A percentile compares a stretch with the other conserved stretches of the same genome.
Evolutionary conservation across 225 moss, liverwort and hornwort genomes (phyloP).

Genomic region (Marchantia paleacea): DNA sequence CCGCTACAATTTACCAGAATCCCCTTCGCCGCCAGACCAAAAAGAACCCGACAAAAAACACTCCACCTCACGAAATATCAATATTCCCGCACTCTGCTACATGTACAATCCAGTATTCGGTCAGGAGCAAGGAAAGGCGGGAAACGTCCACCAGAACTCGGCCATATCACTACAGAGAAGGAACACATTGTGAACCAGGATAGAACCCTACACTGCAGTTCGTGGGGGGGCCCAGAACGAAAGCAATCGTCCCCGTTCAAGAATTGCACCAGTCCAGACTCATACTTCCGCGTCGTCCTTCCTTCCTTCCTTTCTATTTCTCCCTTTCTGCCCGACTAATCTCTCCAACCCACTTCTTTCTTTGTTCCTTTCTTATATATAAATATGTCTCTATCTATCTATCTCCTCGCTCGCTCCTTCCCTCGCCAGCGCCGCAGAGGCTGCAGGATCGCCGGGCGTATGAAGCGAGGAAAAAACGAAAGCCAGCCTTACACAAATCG

Average conservation of each 20-base stretch:
- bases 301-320: neutral
- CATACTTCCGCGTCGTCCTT: neutral
- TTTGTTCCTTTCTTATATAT: neutral
- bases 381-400: no score
- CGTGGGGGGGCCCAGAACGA: neutral
- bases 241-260: neutral
- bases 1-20: conserved; percentile 1
- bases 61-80: neutral
- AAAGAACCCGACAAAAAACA: neutral
- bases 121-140: neutral
- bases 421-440: neutral
- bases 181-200: neutral
- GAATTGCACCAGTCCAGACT: neutral
- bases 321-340: neutral
- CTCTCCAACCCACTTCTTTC: neutral
- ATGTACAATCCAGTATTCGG: neutral
- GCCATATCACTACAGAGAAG: neutral
- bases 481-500: neutral
- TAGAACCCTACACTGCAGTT: neutral
- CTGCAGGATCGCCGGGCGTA: neutral
- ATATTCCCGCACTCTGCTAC: neutral
- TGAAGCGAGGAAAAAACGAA: neutral
- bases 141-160: neutral
- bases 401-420: no score
- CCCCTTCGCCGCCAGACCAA: neutral